phyloP scores from a whole-genome alignment of 2,329 filamentous ascomycete species.

The Scytalidium sp. region DNA sequence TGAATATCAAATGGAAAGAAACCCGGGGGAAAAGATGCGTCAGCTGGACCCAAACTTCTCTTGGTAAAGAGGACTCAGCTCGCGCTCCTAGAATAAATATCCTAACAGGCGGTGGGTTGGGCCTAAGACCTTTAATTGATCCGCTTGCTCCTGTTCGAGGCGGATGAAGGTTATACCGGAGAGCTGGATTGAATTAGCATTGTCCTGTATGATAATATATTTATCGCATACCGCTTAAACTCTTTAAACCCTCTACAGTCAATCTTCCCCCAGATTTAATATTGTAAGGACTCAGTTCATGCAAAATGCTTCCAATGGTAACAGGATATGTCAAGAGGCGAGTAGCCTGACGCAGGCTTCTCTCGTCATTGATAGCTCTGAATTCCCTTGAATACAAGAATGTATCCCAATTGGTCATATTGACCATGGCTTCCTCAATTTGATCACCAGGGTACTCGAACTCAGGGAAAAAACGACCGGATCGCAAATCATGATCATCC shows the following conservation, averaged over 20 bases:
- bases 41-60: conserved; percentile 91
- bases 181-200: conserved; percentile 49
- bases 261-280: conserved; percentile 72
- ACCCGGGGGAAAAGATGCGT: conserved; percentile 92
- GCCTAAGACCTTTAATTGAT: conserved; percentile 74
- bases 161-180: conserved; percentile 92
- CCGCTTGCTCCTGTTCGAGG: conserved; percentile 72
- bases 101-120: conserved; percentile 83
- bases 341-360: conserved; percentile 89
- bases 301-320: conserved; percentile 86
- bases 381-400: conserved; percentile 92
- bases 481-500: conserved; percentile 92
- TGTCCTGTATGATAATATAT: not conserved
- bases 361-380: conserved; percentile 84
- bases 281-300: conserved; percentile 91
- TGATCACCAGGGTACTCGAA: conserved; percentile 88
- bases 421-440: conserved; percentile 88
- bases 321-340: conserved; percentile 90
- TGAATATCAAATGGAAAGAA: conserved; percentile 88
- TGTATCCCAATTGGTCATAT: conserved; percentile 99
- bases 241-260: conserved; percentile 87
- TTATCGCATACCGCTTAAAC: conserved; percentile 72
- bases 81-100: conserved; percentile 92
- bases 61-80: conserved; percentile 93
- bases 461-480: conserved; percentile 88